These are phyloP conservation scores for Collybia sordida DNA, from an alignment of 768 basidiomycete genomes.

Conservation along the genomic window DNA sequence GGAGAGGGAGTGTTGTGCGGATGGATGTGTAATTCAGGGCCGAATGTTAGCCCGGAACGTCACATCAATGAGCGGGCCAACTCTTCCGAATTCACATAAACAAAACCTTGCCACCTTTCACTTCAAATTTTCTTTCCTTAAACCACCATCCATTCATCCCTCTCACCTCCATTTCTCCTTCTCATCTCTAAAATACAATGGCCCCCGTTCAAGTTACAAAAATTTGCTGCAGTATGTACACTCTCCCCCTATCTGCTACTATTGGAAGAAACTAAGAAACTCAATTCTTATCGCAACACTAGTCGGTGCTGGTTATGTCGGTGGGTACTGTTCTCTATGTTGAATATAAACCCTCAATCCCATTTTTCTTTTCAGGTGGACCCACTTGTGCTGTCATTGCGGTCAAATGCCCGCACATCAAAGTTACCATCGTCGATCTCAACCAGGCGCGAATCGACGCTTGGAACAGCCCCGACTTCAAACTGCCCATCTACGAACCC, in stretches of 20 bases:
- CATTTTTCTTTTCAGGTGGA: constrained; percentile 56
- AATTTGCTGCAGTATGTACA: constrained; percentile 83
- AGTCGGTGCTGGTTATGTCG: constrained; percentile 95
- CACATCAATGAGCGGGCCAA: too few relatives aligned
- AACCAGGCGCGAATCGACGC: constrained; percentile 94
- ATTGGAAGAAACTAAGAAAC: constrained; percentile 1
- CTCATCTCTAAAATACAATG: constrained; percentile 32
- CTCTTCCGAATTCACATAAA: too few relatives aligned
- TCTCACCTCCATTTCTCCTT: neutral
- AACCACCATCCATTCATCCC: neutral
- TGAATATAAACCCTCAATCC: constrained; percentile 3
- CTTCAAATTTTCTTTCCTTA: too few relatives aligned
- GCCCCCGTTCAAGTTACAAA: constrained; percentile 65
- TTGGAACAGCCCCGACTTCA: constrained; percentile 88
- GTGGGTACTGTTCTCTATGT: constrained; percentile 39
- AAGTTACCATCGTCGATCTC: constrained; percentile 96
- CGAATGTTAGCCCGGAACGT: too few relatives aligned
- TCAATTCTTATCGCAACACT: constrained; percentile 13
- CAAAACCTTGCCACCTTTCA: too few relatives aligned
- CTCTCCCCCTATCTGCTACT: neutral
- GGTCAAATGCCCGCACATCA: constrained; percentile 88
- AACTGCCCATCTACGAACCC: constrained; percentile 96
- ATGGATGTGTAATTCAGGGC: too few relatives aligned
- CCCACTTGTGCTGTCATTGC: constrained; percentile 96
- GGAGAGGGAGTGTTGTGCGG: too few relatives aligned